phyloP scores from a whole-genome alignment of 1,139 yeast genomes.

The Diutina ranongensis region DNA sequence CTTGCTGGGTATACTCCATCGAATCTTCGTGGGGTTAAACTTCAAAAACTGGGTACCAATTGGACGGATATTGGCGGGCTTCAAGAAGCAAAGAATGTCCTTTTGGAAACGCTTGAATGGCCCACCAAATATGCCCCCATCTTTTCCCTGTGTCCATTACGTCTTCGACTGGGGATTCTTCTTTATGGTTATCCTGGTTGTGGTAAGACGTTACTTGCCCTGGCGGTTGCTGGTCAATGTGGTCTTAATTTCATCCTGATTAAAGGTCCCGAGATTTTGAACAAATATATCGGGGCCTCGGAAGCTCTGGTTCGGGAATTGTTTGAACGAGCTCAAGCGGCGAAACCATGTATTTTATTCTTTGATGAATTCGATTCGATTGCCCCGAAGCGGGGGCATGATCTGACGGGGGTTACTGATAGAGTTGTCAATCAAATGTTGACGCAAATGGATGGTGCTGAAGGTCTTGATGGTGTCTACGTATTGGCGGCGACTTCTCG shows the following conservation, averaged over 20 bases:
- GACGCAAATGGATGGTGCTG: constrained; percentile 99
- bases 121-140: constrained; percentile 95
- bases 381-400: constrained; percentile 97
- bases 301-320: constrained; percentile 91
- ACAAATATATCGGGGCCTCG: constrained; percentile 95
- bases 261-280: constrained; percentile 92
- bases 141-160: constrained; percentile 74
- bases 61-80: constrained; percentile 93
- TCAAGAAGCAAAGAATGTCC: constrained; percentile 57
- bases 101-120: constrained; percentile 91
- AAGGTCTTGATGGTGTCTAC: constrained; percentile 92
- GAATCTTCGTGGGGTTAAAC: constrained; percentile 73
- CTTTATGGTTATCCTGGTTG: constrained; percentile 97
- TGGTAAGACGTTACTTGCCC: constrained; percentile 87
- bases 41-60: constrained; percentile 61
- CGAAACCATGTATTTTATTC: constrained; percentile 86
- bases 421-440: constrained; percentile 94
- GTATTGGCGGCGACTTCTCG: constrained; percentile 94
- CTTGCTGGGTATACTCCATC: constrained; percentile 66
- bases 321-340: constrained; percentile 89
- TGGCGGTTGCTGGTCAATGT: constrained; percentile 91
- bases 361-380: constrained; percentile 96
- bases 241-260: constrained; percentile 89
- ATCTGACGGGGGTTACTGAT: constrained; percentile 95
- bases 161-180: constrained; percentile 80